Percentiles rank a stretch among this genome's conserved stretches.
phyloP scores from a whole-genome alignment of 768 basidiomycete genomes.

The Arthromyces matolae region DNA sequence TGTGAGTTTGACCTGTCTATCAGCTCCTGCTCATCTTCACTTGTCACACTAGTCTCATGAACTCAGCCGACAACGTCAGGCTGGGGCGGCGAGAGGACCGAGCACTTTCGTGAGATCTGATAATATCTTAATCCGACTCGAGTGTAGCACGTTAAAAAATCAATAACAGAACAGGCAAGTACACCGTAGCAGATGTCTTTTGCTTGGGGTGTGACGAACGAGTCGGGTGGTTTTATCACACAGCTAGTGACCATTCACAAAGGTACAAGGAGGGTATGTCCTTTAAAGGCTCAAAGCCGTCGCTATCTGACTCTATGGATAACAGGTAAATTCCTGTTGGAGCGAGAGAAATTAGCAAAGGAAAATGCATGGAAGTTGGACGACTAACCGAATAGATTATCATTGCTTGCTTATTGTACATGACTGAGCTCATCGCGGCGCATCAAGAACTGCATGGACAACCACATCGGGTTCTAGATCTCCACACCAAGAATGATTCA shows the following conservation, averaged over 20 bases:
- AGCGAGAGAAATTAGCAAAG: slow-evolving; percentile 75
- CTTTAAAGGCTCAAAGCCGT: not conserved
- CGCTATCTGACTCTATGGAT: not conserved
- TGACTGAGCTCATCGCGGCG: too few species aligned
- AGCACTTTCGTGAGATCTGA: slow-evolving; percentile 52
- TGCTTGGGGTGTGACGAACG: slow-evolving; percentile 78
- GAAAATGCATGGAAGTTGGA: slow-evolving; percentile 78
- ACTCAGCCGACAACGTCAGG: slow-evolving; percentile 74
- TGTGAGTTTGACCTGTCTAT: slow-evolving; percentile 43
- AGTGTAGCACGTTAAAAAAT: not conserved
- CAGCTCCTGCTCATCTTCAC: not conserved
- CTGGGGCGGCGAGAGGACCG: slow-evolving; percentile 73
- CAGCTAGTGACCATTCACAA: slow-evolving; percentile 70
- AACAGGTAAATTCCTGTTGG: slow-evolving; percentile 76
- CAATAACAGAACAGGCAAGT: slow-evolving; percentile 65
- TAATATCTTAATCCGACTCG: slow-evolving; percentile 1
- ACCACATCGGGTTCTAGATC: too few species aligned
- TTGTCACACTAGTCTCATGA: slow-evolving; percentile 54
- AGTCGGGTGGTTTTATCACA: slow-evolving; percentile 81
- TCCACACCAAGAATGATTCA: too few species aligned
- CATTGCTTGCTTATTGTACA: too few species aligned
- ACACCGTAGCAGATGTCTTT: slow-evolving; percentile 77
- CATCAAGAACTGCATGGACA: too few species aligned
- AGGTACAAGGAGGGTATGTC: slow-evolving; percentile 80
- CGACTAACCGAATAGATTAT: slow-evolving; percentile 19